A percentile compares a stretch with the other conserved stretches of the same genome.
Conservation (phyloP, 2,329 filamentous ascomycete genomes). For the Aspergillus ochraceus region DNA sequence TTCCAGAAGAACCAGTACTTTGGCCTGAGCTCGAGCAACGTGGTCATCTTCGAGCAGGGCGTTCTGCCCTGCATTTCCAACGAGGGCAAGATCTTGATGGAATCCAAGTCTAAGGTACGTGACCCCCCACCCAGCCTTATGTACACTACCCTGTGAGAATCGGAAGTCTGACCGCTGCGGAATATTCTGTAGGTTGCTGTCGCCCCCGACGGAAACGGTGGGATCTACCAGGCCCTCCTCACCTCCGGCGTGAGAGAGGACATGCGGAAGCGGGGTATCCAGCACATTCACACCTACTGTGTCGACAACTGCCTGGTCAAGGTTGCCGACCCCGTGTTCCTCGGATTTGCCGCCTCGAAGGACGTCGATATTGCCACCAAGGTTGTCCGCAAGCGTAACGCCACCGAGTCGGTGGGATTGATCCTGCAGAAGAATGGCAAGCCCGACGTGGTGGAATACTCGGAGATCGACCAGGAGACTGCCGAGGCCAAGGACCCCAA, state of each 20-base stretch:
- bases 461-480: slow-evolving; percentile 87
- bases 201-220: slow-evolving; percentile 94
- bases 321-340: slow-evolving; percentile 94
- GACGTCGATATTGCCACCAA: slow-evolving; percentile 96
- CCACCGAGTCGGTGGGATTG: slow-evolving; percentile 91
- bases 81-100: slow-evolving; percentile 93
- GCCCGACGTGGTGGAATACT: slow-evolving; percentile 98
- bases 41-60: slow-evolving; percentile 94
- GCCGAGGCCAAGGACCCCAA: slow-evolving; percentile 84
- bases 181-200: slow-evolving; percentile 66
- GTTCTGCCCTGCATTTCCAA: slow-evolving; percentile 96
- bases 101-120: slow-evolving; percentile 75
- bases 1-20: slow-evolving; percentile 91
- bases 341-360: slow-evolving; percentile 86
- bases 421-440: slow-evolving; percentile 94
- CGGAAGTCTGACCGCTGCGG: not conserved
- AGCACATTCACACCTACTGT: slow-evolving; percentile 97
- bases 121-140: not conserved
- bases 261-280: slow-evolving; percentile 82
- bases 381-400: slow-evolving; percentile 97
- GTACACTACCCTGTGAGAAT: not conserved
- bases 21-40: slow-evolving; percentile 79
- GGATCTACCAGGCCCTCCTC: slow-evolving; percentile 89
- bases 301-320: slow-evolving; percentile 99
- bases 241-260: slow-evolving; percentile 77